Evolutionary conservation across 345 rosid species (phyloP).

Genomic region (Anastatica hierochuntica): DNA sequence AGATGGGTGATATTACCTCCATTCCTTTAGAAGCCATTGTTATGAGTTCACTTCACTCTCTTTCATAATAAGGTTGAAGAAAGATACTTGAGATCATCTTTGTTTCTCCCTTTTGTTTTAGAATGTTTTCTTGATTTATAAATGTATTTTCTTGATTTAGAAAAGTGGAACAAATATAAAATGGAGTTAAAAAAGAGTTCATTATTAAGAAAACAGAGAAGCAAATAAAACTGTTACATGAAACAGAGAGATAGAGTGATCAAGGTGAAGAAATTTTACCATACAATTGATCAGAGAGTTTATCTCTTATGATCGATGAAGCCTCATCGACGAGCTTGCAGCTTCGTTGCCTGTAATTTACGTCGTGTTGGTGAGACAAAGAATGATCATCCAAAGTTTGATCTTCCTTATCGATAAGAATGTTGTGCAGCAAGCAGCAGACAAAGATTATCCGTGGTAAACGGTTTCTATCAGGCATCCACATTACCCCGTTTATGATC

Average conservation of each 20-base stretch:
- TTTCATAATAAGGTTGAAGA: constrained; percentile 1
- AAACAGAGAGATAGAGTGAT: background rate
- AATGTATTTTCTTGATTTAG: too few relatives aligned
- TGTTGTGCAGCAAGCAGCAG: constrained; percentile 71
- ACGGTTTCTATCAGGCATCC: constrained; percentile 62
- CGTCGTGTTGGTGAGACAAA: constrained; percentile 41
- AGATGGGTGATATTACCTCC: constrained; percentile 96
- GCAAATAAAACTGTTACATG: background rate
- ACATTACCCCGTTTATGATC: constrained; percentile 62
- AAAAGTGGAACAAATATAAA: too few relatives aligned
- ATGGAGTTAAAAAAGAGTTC: too few relatives aligned
- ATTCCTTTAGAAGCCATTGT: constrained; percentile 54
- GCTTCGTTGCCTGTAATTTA: constrained; percentile 37
- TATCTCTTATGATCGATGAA: constrained; percentile 36
- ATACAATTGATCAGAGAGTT: constrained; percentile 35
- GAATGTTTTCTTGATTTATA: too few relatives aligned
- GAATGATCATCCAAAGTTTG: constrained; percentile 34
- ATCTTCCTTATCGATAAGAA: constrained; percentile 51
- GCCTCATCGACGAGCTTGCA: constrained; percentile 36
- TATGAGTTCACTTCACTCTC: too few relatives aligned
- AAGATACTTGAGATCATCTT: too few relatives aligned
- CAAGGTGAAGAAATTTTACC: constrained; percentile 21
- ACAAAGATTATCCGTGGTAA: constrained; percentile 56
- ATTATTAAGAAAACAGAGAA: too few relatives aligned
- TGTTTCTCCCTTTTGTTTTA: background rate